phyloP scores from a whole-genome alignment of 2,329 filamentous ascomycete species.

The Immersiporthe knoxdaviesiana region DNA sequence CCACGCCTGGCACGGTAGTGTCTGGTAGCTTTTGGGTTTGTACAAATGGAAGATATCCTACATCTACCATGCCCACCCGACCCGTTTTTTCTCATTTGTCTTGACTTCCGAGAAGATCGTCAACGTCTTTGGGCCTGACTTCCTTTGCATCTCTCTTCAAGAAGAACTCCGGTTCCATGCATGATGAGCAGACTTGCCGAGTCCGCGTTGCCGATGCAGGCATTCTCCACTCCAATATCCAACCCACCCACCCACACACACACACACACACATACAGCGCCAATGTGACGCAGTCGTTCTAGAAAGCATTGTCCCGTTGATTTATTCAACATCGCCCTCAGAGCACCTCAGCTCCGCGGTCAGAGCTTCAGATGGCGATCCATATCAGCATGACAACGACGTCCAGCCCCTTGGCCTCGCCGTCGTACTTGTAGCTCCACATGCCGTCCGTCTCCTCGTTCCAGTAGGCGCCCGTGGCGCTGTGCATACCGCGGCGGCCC shows the following conservation, averaged over 20 bases:
- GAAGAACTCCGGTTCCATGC: slow-evolving; percentile 15
- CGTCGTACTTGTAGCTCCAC: slow-evolving; percentile 86
- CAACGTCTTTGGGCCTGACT: background rate
- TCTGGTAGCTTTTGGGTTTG: background rate
- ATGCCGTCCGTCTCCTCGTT: slow-evolving; percentile 89
- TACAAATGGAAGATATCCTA: background rate
- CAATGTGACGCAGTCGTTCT: background rate
- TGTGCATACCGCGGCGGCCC: slow-evolving; percentile 88
- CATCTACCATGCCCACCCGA: background rate
- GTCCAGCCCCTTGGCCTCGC: slow-evolving; percentile 68
- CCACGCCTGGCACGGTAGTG: background rate
- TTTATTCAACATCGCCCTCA: background rate
- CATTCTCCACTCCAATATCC: background rate
- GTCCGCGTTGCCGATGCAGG: background rate
- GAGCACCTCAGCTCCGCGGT: background rate
- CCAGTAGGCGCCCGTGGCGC: slow-evolving; percentile 84
- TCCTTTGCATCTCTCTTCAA: background rate
- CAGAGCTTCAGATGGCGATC: slow-evolving; percentile 63
- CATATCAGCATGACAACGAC: slow-evolving; percentile 77
- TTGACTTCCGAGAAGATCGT: background rate
- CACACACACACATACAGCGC: background rate
- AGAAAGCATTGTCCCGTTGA: background rate
- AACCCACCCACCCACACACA: too few relatives aligned
- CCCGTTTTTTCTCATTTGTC: background rate
- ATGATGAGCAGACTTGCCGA: background rate